Conservation (phyloP, 2,329 filamentous ascomycete genomes). For the Pseudofabraea citricarpa region DNA sequence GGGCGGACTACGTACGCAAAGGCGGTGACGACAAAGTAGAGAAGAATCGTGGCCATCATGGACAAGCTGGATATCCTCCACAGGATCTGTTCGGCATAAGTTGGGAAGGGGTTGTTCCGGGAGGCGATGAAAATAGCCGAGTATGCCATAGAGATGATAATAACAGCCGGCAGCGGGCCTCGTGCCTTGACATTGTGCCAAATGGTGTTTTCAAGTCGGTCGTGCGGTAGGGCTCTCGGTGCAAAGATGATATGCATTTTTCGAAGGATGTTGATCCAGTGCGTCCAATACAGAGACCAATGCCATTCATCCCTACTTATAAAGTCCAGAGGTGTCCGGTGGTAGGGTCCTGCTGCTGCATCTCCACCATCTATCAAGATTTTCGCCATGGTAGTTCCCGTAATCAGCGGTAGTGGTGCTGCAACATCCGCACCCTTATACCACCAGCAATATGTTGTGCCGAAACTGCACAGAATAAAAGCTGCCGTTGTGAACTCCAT, state of each 20-base stretch:
- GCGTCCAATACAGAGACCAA: constrained; percentile 11
- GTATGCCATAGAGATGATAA: too few relatives aligned
- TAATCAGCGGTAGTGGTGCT: constrained; percentile 7
- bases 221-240: neutral
- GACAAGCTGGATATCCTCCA: constrained; percentile 5
- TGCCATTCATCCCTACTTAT: constrained; percentile 16
- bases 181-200: neutral
- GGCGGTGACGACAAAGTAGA: constrained; percentile 4
- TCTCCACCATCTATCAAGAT: constrained; percentile 11
- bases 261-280: constrained; percentile 15
- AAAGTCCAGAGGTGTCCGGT: constrained; percentile 30
- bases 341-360: constrained; percentile 14
- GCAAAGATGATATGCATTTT: constrained; percentile 4
- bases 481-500: constrained; percentile 18
- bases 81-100: constrained; percentile 4
- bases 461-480: constrained; percentile 14
- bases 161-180: too few relatives aligned
- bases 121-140: constrained; percentile 3
- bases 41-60: neutral
- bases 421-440: constrained; percentile 16
- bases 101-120: constrained; percentile 9
- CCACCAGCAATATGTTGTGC: constrained; percentile 14
- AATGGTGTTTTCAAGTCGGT: constrained; percentile 10
- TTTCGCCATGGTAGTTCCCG: constrained; percentile 11
- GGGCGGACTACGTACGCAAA: constrained; percentile 3